Evolutionary conservation across 768 basidiomycete species (phyloP), one percentile per base, ranked within the genome.

Genomic region (Mycena epipterygia): DNA sequence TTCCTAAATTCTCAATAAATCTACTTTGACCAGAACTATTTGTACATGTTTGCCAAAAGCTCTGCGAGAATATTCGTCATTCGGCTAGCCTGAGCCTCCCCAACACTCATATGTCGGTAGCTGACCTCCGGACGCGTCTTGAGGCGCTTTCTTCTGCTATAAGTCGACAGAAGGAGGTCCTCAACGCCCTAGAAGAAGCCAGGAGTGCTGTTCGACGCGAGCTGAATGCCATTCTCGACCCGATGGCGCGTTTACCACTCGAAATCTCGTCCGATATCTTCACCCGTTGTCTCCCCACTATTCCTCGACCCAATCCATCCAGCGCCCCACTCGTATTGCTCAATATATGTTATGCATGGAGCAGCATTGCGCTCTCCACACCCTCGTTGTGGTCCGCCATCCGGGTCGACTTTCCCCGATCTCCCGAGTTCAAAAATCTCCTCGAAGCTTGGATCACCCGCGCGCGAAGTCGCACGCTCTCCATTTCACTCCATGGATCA

Each of bases 161-260:
- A 17, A 11, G 11, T 23, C 7, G 21, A 14, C 32, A 37, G n/a
- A 35, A 37, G 33, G 32, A 55, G 14, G 33, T 37, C 17, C 53
- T 55, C 1, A 13, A n/a, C 30, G 23, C 25, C 25, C 27, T 63
- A 16, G 61, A 63, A 23, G 27, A 19, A 13, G 35, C 16, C 41
- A 48, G 46, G 44, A 57, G 25, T 30, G 52, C 25, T 19, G 53
- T 35, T 41, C 52, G 30, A 13, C 27, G 52, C 63, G 52, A 64
- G 8, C 53, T 64, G 6, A 62, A 62, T 27, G 60, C 60, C 60
- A 52, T 64, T 25, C 62, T 51, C 17, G 62, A 64, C 51, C 63
- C 63, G 16, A 56, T 64, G n/a, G 30, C 29, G 23, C 51, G 52
- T 25, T 19, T 64, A 30, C 52, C 63, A 12, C 14, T 64, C 17